Conservation (phyloP, 352 stramenopile genomes). For the Phytopythium chamaehyphon region DNA sequence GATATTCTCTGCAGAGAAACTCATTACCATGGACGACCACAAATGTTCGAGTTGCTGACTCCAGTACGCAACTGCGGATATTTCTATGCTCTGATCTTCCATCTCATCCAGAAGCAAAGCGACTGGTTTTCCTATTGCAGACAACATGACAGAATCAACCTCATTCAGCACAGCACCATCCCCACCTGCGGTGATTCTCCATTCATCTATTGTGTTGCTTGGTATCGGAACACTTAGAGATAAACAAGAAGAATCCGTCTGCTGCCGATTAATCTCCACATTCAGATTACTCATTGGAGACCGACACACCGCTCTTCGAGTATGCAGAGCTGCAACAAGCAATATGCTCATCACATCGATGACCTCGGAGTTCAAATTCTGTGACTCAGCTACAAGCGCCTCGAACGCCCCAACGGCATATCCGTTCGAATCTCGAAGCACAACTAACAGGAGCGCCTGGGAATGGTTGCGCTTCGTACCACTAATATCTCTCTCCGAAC, state of each 20-base stretch:
- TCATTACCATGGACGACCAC: no score
- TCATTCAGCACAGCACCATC: slow-evolving; percentile 7
- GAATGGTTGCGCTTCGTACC: no score
- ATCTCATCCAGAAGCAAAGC: slow-evolving; percentile 4
- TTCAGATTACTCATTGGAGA: neutral
- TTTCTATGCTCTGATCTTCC: neutral
- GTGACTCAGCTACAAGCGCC: neutral
- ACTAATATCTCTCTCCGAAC: neutral
- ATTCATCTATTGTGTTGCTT: neutral
- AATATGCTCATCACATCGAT: slow-evolving; percentile 16
- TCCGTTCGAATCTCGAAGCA: no score
- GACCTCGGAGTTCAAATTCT: slow-evolving; percentile 9
- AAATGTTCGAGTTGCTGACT: no score
- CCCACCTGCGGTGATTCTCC: slow-evolving; percentile 10
- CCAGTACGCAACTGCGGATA: no score
- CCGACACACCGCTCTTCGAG: slow-evolving; percentile 7
- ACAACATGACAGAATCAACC: slow-evolving; percentile 9
- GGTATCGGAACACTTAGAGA: no score
- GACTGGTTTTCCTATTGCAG: slow-evolving; percentile 9
- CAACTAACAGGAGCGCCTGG: no score
- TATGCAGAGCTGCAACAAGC: slow-evolving; percentile 12
- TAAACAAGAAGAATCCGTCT: no score
- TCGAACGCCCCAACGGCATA: no score
- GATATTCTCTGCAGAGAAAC: no score
- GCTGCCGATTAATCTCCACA: no score